Conservation (phyloP, 306 rosid species). For the Cyamopsis tetragonoloba region DNA sequence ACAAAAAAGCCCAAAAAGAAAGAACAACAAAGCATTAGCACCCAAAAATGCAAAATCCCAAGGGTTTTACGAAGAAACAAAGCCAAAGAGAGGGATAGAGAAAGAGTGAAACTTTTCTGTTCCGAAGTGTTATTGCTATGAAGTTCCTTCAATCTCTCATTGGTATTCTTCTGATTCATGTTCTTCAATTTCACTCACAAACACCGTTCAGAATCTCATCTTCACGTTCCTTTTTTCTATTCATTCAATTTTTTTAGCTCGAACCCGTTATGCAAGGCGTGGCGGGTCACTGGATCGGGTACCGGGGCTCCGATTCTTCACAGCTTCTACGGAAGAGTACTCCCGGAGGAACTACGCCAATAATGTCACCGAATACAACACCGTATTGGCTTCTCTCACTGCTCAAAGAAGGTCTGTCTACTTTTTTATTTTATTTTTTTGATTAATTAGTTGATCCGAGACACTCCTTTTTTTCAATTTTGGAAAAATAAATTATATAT, state of each 20-base stretch:
- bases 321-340: constrained; percentile 56
- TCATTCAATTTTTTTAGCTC: not conserved
- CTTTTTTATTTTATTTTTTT: not conserved
- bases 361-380: constrained; percentile 77
- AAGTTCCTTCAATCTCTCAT: constrained; percentile 55
- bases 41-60: constrained; percentile 18
- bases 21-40: not conserved
- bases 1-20: constrained; percentile 7
- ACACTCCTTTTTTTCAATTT: not conserved
- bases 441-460: not conserved
- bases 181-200: not conserved
- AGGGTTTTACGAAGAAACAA: constrained; percentile 26
- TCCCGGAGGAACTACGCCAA: constrained; percentile 69
- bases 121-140: constrained; percentile 36
- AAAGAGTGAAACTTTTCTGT: not conserved
- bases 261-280: constrained; percentile 37
- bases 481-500: not conserved
- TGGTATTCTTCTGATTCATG: constrained; percentile 25
- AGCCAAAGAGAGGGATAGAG: not conserved
- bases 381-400: constrained; percentile 59
- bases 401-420: constrained; percentile 54
- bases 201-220: not conserved
- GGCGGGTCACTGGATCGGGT: constrained; percentile 42
- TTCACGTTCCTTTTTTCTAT: not conserved
- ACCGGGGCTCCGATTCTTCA: constrained; percentile 47